Base-by-base conservation (phyloP, 2,329 filamentous ascomycete species). In the Apiospora koreana region DNA sequence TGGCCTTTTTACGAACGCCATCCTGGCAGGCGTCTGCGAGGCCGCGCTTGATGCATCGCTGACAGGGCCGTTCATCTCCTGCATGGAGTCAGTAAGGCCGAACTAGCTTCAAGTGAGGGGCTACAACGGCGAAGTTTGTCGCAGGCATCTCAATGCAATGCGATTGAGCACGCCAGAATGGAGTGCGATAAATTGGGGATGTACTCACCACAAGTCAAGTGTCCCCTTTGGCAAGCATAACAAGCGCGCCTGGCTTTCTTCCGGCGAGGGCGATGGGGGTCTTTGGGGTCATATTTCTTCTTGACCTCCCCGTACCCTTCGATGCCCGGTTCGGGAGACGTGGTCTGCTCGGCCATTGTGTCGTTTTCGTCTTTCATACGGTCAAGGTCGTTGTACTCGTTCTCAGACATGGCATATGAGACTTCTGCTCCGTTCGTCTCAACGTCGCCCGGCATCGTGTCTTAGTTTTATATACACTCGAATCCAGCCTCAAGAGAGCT, bases 221-320 rank as follows among this genome's bases (percentile, higher is more conserved):
- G 96, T 73, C 96, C 96, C 82, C 95, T 89, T 84, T 99, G 96
- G 83, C 96, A 99, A 73, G 96, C 95, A 88, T 93, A 97, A 82
- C 96, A 99, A 70, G 96, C 96, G 81, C 96, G 89, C 76, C 95
- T 90, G 46, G 96, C 96, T 87, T 99, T 99, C 86, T 98, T 99
- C 78, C 96, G 90, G 76, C 95, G 88, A 23, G 96, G 95, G 71
- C 96, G 90, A 77, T 92, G 87, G 70, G 95, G 95, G 80, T 99
- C 96, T 82, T 98, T 98, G 70, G 94, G 90, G 83, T 93, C 87
- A 80, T 91, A 87, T 82, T 91, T 92, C 82, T 92, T 93, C 82
- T 90, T 90, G 70, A 84, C 80, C 76, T 88, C 85, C 70, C 82
- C 83, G 73, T 79, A 74, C 73, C 81, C 83, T 73, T 85, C 83